Conservation (phyloP, 768 basidiomycete species). For the Rhodosporidiobolus odoratus region DNA sequence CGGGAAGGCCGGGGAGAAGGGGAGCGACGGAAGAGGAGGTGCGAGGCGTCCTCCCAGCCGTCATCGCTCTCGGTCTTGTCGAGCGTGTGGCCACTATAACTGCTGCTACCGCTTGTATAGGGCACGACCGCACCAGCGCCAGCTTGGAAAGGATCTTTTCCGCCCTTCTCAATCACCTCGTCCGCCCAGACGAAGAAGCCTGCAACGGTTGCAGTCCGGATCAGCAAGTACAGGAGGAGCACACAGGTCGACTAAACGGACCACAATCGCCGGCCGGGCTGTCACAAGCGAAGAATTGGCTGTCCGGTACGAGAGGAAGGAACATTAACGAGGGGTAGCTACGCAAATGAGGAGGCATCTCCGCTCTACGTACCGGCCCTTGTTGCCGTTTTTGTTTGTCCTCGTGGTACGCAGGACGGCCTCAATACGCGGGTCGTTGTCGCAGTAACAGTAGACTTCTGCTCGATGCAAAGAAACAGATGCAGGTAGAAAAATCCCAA, state of each 20-base stretch:
- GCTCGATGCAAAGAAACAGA: background rate
- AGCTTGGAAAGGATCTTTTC: background rate
- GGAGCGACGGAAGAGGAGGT: background rate
- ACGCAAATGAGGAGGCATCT: background rate
- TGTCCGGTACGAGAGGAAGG: background rate
- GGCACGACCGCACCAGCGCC: background rate
- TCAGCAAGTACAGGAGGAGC: too few relatives aligned
- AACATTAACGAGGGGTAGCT: background rate
- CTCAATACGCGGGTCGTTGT: slow-evolving; percentile 12
- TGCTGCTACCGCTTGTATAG: too few relatives aligned
- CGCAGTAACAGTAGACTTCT: slow-evolving; percentile 24
- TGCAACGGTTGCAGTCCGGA: too few relatives aligned
- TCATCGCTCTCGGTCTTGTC: background rate
- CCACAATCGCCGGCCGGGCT: background rate
- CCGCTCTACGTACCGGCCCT: slow-evolving; percentile 1
- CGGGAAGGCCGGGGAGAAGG: background rate
- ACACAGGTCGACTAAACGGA: background rate
- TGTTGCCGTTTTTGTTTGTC: slow-evolving; percentile 15
- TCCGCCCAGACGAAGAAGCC: slow-evolving; percentile 3
- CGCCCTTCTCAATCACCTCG: background rate
- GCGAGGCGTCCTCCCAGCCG: background rate
- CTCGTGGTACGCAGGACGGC: background rate
- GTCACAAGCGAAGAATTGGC: background rate
- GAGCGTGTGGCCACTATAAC: background rate
- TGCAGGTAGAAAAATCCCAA: too few relatives aligned